Evolutionary conservation across 2,329 filamentous ascomycete species (phyloP), one percentile per base, ranked within the genome.

Genomic region (Fonsecaea multimorphosa): DNA sequence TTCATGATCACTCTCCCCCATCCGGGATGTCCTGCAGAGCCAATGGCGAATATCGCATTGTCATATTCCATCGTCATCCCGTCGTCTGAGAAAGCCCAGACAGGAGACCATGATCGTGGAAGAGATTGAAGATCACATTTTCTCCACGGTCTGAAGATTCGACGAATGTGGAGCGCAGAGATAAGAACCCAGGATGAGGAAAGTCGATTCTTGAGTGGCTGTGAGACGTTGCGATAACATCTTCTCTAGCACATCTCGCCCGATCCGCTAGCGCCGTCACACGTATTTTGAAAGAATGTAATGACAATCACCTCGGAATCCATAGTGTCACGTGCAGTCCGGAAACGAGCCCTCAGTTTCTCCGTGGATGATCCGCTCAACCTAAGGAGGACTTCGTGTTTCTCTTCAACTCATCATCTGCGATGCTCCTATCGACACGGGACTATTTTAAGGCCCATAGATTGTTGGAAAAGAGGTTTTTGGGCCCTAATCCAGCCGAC

Each of bases 51-150:
- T 38, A 46, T 38, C 31, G 19, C 63, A 64, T 57, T 65, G 59
- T 65, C 63, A 68, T 68, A 55, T 22, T 46, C 34, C 63, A 57
- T 59, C 56, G 59, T 59, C 65, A 62, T 52, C 64, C n/a, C 40
- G 32, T 24, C 22, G 22, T 44, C 32, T 24, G 22, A 51, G n/a
- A 7, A 49, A n/a, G 14, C 9, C 9, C 34, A 32, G 29, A 66
- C 29, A 56, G 36, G 22, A 31, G 29, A 14, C 12, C 14, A 24
- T 4, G 27, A 56, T 46, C 16, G 36, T 3, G 27, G 19, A 52
- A n/a, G 32, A 46, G 24, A 27, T 44, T 60, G 64, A 61, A 59
- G 57, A 62, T 63, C 54, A 31, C 34, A n/a, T n/a, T 59, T 62
- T 65, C 63, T 68, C 65, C 65, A 65, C 62, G 65, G 63, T 11